Evolutionary conservation across 148 eudicot species (phyloP).

Genomic region (Amaranthus hypochondriacus): DNA sequence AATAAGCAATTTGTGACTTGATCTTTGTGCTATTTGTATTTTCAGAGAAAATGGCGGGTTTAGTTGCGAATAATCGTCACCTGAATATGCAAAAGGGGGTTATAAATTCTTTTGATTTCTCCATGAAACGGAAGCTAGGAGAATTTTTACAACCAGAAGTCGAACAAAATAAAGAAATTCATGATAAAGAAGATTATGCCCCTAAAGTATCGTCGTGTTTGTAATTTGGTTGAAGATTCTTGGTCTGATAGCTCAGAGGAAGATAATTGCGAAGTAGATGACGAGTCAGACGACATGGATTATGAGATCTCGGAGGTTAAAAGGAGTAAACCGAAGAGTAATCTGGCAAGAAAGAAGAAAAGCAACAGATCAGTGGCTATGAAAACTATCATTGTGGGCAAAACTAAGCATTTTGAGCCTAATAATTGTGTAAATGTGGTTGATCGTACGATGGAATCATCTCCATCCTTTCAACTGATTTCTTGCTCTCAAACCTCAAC

Average conservation of each 20-base stretch:
- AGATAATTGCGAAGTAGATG: conserved; percentile 11
- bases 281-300: conserved; percentile 17
- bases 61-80: conserved; percentile 18
- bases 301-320: background rate
- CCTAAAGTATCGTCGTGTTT: conserved; percentile 17
- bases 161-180: conserved; percentile 3
- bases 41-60: conserved; percentile 25
- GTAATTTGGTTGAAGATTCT: background rate
- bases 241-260: background rate
- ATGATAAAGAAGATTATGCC: background rate
- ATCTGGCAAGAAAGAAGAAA: background rate
- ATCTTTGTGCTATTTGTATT: background rate
- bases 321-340: conserved; percentile 1
- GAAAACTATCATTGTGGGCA: conserved; percentile 18
- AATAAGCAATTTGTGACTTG: background rate
- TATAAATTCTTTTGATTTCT: conserved; percentile 3
- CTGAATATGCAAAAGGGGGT: background rate
- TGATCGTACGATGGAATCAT: conserved; percentile 10
- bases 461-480: conserved; percentile 28
- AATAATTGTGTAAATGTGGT: conserved; percentile 8
- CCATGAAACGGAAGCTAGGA: conserved; percentile 14
- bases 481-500: conserved; percentile 19
- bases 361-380: background rate
- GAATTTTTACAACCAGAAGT: conserved; percentile 6
- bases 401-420: background rate